Conservation (phyloP, 495 filamentous ascomycete species). For the Sabuloglossum arenarium region DNA sequence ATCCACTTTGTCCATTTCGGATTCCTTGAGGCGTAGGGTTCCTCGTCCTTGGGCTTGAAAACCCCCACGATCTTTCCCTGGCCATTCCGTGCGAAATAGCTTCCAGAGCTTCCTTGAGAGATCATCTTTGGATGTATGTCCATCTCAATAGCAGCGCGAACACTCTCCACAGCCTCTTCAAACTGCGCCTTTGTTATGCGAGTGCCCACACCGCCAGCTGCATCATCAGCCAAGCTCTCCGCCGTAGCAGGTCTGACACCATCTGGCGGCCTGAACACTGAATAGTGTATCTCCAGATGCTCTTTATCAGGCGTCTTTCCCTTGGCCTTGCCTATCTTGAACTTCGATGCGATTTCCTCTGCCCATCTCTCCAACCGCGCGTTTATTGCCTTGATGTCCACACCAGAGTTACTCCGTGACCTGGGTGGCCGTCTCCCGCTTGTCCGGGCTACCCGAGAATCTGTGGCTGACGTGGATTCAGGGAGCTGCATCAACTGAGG, state of each 20-base stretch:
- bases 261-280: constrained; percentile 83
- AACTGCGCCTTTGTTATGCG: constrained; percentile 58
- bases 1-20: constrained; percentile 96
- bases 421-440: constrained; percentile 25
- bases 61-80: constrained; percentile 91
- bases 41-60: constrained; percentile 98
- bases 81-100: constrained; percentile 86
- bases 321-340: constrained; percentile 68
- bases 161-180: constrained; percentile 76
- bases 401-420: constrained; percentile 56
- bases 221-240: constrained; percentile 40
- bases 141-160: constrained; percentile 71
- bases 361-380: constrained; percentile 91
- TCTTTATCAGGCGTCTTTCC: constrained; percentile 61
- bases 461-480: constrained; percentile 15
- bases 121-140: constrained; percentile 91
- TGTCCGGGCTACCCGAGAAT: constrained; percentile 24
- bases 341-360: constrained; percentile 91
- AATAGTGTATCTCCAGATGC: constrained; percentile 87
- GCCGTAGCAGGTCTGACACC: constrained; percentile 56
- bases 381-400: constrained; percentile 98
- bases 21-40: constrained; percentile 82
- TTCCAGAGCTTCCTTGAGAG: constrained; percentile 86
- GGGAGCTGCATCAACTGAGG: constrained; percentile 36
- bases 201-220: constrained; percentile 25